Evolutionary conservation across 495 filamentous ascomycete species (phyloP).

Genomic region (Elasticomyces elasticus): DNA sequence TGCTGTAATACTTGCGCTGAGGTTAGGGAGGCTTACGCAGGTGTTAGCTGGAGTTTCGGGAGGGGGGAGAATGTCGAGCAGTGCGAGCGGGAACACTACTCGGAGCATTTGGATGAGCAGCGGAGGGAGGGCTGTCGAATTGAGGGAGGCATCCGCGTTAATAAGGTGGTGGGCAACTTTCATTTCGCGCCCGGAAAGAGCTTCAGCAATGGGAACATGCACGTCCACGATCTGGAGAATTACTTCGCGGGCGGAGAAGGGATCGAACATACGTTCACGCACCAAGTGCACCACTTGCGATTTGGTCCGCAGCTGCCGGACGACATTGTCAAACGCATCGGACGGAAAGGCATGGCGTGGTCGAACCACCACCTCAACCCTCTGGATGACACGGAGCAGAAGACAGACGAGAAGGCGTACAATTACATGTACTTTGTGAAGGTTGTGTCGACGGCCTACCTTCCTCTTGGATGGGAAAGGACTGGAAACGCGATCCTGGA

Average conservation of each 20-base stretch:
- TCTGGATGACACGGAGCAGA: conserved; percentile 71
- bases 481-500: conserved; percentile 33
- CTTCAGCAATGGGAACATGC: conserved; percentile 90
- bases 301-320: conserved; percentile 90
- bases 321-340: conserved; percentile 52
- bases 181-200: conserved; percentile 92
- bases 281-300: conserved; percentile 78
- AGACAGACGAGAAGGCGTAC: conserved; percentile 67
- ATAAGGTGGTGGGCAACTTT: conserved; percentile 98
- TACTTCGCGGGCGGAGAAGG: conserved; percentile 53
- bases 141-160: conserved; percentile 84
- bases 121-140: conserved; percentile 88
- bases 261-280: conserved; percentile 67
- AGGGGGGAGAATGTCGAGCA: conserved; percentile 88
- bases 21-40: conserved; percentile 85
- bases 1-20: conserved; percentile 98
- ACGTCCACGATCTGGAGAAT: conserved; percentile 92
- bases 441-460: conserved; percentile 88
- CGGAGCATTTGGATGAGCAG: conserved; percentile 74
- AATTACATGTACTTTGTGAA: conserved; percentile 99
- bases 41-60: conserved; percentile 84
- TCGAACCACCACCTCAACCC: conserved; percentile 87
- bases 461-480: conserved; percentile 74
- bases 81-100: conserved; percentile 88
- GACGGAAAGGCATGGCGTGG: conserved; percentile 52